These are phyloP conservation scores for Penicillium cataractarum DNA, from an alignment of 495 filamentous ascomycete species.

Conservation along the genomic window DNA sequence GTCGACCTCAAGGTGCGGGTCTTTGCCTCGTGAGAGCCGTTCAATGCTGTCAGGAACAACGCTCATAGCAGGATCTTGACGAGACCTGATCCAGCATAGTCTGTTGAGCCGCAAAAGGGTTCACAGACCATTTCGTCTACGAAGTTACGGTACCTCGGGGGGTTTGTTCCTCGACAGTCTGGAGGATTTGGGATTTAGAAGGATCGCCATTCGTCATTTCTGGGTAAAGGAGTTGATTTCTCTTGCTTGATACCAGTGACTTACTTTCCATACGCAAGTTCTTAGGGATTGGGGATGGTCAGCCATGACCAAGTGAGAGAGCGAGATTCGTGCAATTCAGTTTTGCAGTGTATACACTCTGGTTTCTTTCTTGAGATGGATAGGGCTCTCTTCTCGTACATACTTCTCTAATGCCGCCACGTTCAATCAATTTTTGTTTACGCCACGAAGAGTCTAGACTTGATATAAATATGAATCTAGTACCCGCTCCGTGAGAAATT, in stretches of 20 bases:
- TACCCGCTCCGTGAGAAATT: neutral
- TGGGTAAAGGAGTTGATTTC: conserved; percentile 36
- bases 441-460: neutral
- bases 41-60: neutral
- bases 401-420: conserved; percentile 25
- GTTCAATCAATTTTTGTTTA: conserved; percentile 4
- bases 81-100: conserved; percentile 6
- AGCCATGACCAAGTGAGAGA: conserved; percentile 3
- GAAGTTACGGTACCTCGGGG: conserved; percentile 16
- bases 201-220: conserved; percentile 24
- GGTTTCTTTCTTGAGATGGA: conserved; percentile 13
- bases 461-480: neutral
- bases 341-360: conserved; percentile 23
- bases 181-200: conserved; percentile 20
- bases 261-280: conserved; percentile 29
- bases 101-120: neutral
- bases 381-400: conserved; percentile 22
- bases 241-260: conserved; percentile 36
- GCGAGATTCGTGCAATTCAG: conserved; percentile 2
- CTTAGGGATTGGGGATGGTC: conserved; percentile 13
- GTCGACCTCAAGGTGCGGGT: conserved; percentile 65
- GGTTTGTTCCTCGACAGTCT: conserved; percentile 8
- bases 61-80: conserved; percentile 10
- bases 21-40: conserved; percentile 49
- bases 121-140: conserved; percentile 12